Evolutionary conservation across 495 filamentous ascomycete species (phyloP), one percentile per base, ranked within the genome.

Genomic region (Aspergillus ostianus): DNA sequence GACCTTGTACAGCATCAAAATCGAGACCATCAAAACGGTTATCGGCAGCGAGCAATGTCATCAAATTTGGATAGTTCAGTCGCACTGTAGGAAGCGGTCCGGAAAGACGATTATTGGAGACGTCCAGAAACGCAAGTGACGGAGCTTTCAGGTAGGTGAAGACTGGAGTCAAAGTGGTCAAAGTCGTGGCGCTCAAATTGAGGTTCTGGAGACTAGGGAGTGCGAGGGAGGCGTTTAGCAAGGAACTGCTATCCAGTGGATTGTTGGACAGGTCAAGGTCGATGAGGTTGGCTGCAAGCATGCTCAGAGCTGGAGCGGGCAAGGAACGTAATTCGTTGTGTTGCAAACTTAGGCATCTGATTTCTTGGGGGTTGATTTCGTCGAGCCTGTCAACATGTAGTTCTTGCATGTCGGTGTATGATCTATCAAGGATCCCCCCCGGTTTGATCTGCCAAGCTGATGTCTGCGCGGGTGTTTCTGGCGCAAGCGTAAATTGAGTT

Each of bases 221-320:
- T 32, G 82, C 78, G 15, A 97, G 71, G 6, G 77, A 72, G 18
- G 71, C 65, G 23, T 84, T 80, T 17, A 82, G 79, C 26, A 93
- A 74, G 59, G 87, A 85, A 44, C 72, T 71, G 56, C 82, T 80
- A 21, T 83, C 80, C 21, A 98, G 77, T 36, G 89, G 83, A 70
- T 97, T 97, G 68, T 92, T 82, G 9, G 90, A 86, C 10, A 98
- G 72, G 45, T 92, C 91, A 52, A 98, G 80, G 12, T 84, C 81
- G 1, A 84, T 85, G n/a, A 98, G 71, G 23, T 84, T 86, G 18
- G 83, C 71, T 15, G 84, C 83, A 48, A 95, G 84, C 63, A 87
- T 82, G 13, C 79, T 80, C 21, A 95, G 75, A 3, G 84, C 84
- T 20, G 81, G 76, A 20, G 64, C 47, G 3, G 93, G 93, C 20